Percentiles rank a stretch among this genome's conserved stretches.
These are phyloP conservation scores for Ramaria sp. DNA, from an alignment of 768 basidiomycete genomes.

Conservation along the genomic window DNA sequence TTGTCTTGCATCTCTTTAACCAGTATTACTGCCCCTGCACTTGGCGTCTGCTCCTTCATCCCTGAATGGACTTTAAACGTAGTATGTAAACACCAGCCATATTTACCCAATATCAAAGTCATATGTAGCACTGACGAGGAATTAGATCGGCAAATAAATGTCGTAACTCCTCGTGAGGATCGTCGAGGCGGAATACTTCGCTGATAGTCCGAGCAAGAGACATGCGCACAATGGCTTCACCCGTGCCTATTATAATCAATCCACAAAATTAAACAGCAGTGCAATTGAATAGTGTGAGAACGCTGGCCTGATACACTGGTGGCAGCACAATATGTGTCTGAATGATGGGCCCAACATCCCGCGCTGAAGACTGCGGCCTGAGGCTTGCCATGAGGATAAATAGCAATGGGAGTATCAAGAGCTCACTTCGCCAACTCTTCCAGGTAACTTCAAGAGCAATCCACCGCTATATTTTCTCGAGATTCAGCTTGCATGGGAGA, in stretches of 20 bases:
- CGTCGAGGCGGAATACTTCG: slow-evolving; percentile 33
- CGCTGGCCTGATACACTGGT: slow-evolving; percentile 59
- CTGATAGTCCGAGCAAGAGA: slow-evolving; percentile 46
- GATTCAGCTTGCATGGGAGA: background rate
- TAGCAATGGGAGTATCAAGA: background rate
- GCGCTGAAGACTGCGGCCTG: slow-evolving; percentile 66
- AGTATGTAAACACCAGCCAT: background rate
- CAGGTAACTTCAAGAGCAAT: slow-evolving; percentile 63
- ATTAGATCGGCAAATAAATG: slow-evolving; percentile 37
- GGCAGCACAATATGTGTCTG: slow-evolving; percentile 31
- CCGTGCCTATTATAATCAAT: slow-evolving; percentile 39
- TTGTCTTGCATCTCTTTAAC: slow-evolving; percentile 32
- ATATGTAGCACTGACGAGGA: slow-evolving; percentile 29
- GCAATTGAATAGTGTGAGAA: background rate
- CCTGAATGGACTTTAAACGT: background rate
- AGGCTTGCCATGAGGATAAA: background rate
- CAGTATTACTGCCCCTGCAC: slow-evolving; percentile 55
- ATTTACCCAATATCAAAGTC: background rate
- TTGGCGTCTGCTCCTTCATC: slow-evolving; percentile 35
- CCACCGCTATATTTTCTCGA: slow-evolving; percentile 45
- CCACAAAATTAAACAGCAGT: background rate
- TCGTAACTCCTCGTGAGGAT: slow-evolving; percentile 47
- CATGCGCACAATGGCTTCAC: slow-evolving; percentile 56
- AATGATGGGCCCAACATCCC: slow-evolving; percentile 59
- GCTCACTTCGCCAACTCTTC: slow-evolving; percentile 63